Conservation (phyloP, 1,139 yeast species). For the Tardiomyces depauwii region DNA sequence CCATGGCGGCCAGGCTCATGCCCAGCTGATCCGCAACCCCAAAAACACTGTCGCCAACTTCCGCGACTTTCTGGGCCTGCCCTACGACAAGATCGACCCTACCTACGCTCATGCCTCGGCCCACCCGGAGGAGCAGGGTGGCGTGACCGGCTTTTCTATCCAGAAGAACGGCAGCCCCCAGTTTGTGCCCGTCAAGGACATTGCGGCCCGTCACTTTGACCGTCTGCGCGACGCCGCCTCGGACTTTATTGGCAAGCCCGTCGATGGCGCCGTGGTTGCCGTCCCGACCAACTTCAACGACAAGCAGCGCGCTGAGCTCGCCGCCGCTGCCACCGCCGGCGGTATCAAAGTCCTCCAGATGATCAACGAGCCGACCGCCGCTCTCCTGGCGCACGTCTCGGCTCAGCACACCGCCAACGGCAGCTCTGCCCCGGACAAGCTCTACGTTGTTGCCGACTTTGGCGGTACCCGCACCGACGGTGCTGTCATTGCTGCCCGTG, state of each 20-base stretch:
- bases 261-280: constrained; percentile 79
- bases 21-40: constrained; percentile 87
- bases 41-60: constrained; percentile 79
- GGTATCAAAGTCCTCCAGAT: constrained; percentile 77
- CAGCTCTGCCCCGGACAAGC: constrained; percentile 50
- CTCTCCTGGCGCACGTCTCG: constrained; percentile 63
- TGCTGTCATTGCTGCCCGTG: constrained; percentile 86
- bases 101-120: constrained; percentile 54
- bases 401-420: constrained; percentile 18
- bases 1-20: constrained; percentile 93
- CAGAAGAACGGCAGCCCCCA: constrained; percentile 28
- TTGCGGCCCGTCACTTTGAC: constrained; percentile 71
- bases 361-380: constrained; percentile 89
- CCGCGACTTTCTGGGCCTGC: constrained; percentile 82
- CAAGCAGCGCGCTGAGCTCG: constrained; percentile 56
- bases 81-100: constrained; percentile 58
- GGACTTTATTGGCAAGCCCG: constrained; percentile 74
- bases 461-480: constrained; percentile 97
- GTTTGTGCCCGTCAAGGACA: constrained; percentile 58
- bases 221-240: constrained; percentile 83
- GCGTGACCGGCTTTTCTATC: constrained; percentile 27
- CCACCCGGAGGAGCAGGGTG: constrained; percentile 60
- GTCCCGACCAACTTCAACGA: constrained; percentile 85
- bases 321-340: constrained; percentile 52
- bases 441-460: constrained; percentile 88